Base-by-base conservation (phyloP, 2,329 filamentous ascomycete species). In the Stagonosporopsis vannaccii region DNA sequence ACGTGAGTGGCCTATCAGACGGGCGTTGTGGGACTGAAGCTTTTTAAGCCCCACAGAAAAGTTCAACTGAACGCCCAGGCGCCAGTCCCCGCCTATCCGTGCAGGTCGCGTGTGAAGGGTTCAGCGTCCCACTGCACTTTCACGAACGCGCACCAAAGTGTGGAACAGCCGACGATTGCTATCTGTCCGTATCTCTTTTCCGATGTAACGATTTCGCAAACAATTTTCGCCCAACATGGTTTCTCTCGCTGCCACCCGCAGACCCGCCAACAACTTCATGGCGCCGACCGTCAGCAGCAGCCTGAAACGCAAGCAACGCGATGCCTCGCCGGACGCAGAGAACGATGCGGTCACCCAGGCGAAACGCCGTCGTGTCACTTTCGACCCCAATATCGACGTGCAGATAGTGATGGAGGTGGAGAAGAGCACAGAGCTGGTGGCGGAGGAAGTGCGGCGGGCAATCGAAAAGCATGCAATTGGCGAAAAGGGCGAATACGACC, bases 401-500 rank as follows among this genome's bases (percentile, higher is more conserved):
- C 74, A 73, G 42, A 76, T 80, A 57, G 70, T 80, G 48, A 51
- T 60, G 33, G 77, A 80, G 48, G 76, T 78, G 54, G 81, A 83
- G 60, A 86, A 86, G 75, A 82, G 81, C 54, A 73, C 79, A 53
- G 82, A 84, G 42, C 77, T 88, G 43, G 80, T 88, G 49, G 82
- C 82, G 49, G 85, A 88, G 69, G 85, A 88, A 69, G 84, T 88
- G 20, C 80, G 83, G 60, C 78, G 83, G 58, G 85, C 83, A 53
- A 79, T 86, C 40, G 80, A 84, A 66, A 79, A 80, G 66, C 83
- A 83, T 48, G 77, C 80, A 5, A 71, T 75, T 20, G 79, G 80
- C 54, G 84, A 87, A 62, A 84, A 82, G 65, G 78, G 81, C 44
- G 79, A 76, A 52, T 88, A 88, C 66, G 82, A 86, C 61, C 79